Conservation (phyloP, 2,329 filamentous ascomycete species). For the Byssochlamys sp. region DNA sequence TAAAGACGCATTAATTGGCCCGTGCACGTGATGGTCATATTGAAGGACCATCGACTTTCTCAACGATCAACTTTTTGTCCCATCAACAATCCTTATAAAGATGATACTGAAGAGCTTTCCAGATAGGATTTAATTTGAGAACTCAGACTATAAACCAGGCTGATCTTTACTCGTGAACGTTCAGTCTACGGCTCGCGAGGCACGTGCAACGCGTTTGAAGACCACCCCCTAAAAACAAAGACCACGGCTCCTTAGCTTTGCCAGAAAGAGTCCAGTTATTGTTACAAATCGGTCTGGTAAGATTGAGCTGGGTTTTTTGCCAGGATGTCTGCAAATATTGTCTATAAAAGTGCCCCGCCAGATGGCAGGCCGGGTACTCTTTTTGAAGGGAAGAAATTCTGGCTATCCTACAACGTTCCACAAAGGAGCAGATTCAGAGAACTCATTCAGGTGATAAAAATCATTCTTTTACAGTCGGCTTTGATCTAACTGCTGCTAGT, state of each 20-base stretch:
- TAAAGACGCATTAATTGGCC: slow-evolving; percentile 5
- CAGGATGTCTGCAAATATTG: neutral
- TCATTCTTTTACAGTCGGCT: slow-evolving; percentile 1
- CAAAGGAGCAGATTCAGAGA: slow-evolving; percentile 39
- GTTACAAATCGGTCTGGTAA: neutral
- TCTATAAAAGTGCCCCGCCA: slow-evolving; percentile 6
- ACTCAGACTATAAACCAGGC: neutral
- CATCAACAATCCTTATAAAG: neutral
- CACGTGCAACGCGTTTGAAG: neutral
- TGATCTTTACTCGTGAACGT: neutral
- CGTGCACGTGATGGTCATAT: slow-evolving; percentile 15
- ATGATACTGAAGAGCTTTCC: neutral
- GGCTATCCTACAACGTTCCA: slow-evolving; percentile 48
- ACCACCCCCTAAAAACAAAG: neutral
- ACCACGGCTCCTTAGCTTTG: neutral
- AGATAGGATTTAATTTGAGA: neutral
- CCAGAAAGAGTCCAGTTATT: neutral
- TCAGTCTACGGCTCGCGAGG: neutral
- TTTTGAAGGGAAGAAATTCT: slow-evolving; percentile 50
- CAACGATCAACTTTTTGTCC: neutral
- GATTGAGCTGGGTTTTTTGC: neutral
- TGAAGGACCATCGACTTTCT: neutral
- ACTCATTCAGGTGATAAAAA: slow-evolving; percentile 33
- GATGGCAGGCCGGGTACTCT: slow-evolving; percentile 21
- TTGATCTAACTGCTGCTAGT: slow-evolving; percentile 16